These are phyloP conservation scores for Antitrichia curtipendula DNA, from an alignment of 225 moss, liverwort and hornwort genomes.

Conservation along the genomic window DNA sequence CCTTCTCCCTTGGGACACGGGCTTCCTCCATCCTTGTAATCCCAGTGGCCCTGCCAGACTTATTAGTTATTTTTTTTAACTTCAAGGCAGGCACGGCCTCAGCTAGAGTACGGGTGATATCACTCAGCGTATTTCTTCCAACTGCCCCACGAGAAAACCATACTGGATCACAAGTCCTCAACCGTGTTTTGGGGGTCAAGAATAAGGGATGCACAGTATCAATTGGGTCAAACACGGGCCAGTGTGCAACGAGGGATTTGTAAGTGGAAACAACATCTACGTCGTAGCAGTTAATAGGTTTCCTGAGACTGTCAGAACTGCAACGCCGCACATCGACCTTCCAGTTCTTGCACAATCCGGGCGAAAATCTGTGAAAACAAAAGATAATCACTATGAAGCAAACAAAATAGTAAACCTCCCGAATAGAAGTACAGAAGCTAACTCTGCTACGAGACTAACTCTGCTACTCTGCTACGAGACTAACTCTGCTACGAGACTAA, in stretches of 20 bases:
- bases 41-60: not conserved
- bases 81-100: not conserved
- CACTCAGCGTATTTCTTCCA: not conserved
- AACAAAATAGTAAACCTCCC: too few relatives aligned
- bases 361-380: too few relatives aligned
- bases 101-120: not conserved
- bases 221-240: not conserved
- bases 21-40: not conserved
- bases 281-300: too few relatives aligned
- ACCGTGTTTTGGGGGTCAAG: not conserved
- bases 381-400: too few relatives aligned
- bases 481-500: too few relatives aligned
- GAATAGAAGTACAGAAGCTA: too few relatives aligned
- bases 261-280: not conserved
- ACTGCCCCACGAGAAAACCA: not conserved
- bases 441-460: too few relatives aligned
- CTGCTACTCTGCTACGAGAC: too few relatives aligned
- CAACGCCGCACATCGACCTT: too few relatives aligned
- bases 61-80: not conserved
- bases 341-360: too few relatives aligned
- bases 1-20: not conserved
- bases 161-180: not conserved
- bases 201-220: not conserved
- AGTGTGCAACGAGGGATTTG: not conserved
- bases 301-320: too few relatives aligned